These are phyloP conservation scores for Annulohypoxylon nitens DNA, from an alignment of 495 filamentous ascomycete genomes.

Conservation along the genomic window DNA sequence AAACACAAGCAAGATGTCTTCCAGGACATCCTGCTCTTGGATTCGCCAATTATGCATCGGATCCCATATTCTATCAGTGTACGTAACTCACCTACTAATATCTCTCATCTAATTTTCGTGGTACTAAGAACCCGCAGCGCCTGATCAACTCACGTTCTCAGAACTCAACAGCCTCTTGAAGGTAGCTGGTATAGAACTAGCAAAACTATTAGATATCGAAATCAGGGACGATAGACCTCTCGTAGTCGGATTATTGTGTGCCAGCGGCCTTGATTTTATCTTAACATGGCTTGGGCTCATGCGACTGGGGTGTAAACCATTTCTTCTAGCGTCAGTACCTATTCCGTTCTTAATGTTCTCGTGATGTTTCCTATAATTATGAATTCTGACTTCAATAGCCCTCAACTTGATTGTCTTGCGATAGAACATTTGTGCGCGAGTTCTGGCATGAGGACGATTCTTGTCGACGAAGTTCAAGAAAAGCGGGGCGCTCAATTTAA, in stretches of 20 bases:
- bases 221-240: neutral
- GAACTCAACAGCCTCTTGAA: conserved; percentile 31
- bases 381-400: conserved; percentile 46
- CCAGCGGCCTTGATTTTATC: conserved; percentile 64
- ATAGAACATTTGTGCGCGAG: conserved; percentile 62
- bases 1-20: conserved; percentile 53
- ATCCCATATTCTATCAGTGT: neutral
- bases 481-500: conserved; percentile 7
- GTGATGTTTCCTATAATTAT: neutral
- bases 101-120: neutral
- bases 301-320: conserved; percentile 59
- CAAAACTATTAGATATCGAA: neutral
- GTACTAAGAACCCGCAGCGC: conserved; percentile 10
- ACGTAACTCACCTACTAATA: neutral
- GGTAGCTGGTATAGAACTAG: conserved; percentile 23
- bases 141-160: conserved; percentile 35
- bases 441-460: conserved; percentile 37
- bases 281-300: conserved; percentile 67
- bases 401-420: conserved; percentile 60
- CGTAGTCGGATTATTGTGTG: conserved; percentile 62
- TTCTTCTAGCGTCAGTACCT: conserved; percentile 64
- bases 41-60: conserved; percentile 51
- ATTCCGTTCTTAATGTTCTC: neutral
- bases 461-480: conserved; percentile 26
- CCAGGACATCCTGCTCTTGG: conserved; percentile 59